Evolutionary conservation across 108 stramenopile species (phyloP).

Genomic region (Halocafeteria seosinensis): DNA sequence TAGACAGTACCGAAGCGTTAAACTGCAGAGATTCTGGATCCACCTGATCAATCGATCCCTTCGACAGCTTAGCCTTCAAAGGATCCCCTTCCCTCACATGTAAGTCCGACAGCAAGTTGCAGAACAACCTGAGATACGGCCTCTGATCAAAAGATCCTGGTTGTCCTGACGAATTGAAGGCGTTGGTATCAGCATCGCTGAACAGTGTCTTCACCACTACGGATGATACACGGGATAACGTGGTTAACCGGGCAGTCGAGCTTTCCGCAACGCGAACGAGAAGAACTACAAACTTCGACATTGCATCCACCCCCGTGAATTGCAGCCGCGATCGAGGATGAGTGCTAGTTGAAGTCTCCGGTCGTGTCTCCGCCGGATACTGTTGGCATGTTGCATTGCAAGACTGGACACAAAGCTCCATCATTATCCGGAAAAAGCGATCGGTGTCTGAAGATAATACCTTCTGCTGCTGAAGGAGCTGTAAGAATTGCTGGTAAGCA

Average conservation of each 20-base stretch:
- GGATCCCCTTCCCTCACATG: slow-evolving; percentile 54
- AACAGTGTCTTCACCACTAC: slow-evolving; percentile 1
- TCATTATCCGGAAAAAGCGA: slow-evolving; percentile 74
- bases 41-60: background rate
- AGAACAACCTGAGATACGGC: slow-evolving; percentile 86
- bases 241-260: background rate
- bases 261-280: slow-evolving; percentile 61
- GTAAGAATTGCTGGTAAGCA: slow-evolving; percentile 61
- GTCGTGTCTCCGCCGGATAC: background rate
- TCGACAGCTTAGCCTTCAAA: background rate
- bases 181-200: background rate
- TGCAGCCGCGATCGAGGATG: background rate
- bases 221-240: background rate
- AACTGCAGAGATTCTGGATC: background rate
- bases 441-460: slow-evolving; percentile 77
- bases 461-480: slow-evolving; percentile 61
- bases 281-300: slow-evolving; percentile 63
- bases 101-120: slow-evolving; percentile 75
- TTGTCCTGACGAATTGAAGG: too few relatives aligned
- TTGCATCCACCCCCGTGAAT: slow-evolving; percentile 64
- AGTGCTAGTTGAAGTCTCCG: background rate
- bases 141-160: slow-evolving; percentile 57
- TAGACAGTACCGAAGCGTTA: slow-evolving; percentile 48
- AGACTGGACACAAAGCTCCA: slow-evolving; percentile 57
- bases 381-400: slow-evolving; percentile 16